Conservation (phyloP, 2,329 filamentous ascomycete species). For the Trichoderma lentiforme region DNA sequence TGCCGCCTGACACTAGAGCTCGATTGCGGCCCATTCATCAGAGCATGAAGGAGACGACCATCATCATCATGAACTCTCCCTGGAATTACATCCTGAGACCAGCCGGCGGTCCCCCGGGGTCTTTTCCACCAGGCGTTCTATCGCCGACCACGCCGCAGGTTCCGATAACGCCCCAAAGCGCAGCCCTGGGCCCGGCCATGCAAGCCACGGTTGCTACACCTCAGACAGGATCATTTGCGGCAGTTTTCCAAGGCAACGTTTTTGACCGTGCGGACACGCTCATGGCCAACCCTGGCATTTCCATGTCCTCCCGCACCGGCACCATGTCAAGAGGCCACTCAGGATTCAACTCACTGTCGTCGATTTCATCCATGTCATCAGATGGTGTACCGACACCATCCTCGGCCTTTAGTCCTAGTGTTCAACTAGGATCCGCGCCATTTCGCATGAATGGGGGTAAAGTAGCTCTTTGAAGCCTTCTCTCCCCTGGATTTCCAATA, state of each 20-base stretch:
- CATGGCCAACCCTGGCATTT: constrained; percentile 55
- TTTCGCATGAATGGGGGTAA: constrained; percentile 39
- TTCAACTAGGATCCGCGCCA: constrained; percentile 31
- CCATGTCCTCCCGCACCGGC: constrained; percentile 53
- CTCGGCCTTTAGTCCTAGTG: constrained; percentile 32
- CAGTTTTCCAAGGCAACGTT: constrained; percentile 55
- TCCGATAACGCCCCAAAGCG: constrained; percentile 85
- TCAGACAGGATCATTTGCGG: constrained; percentile 54
- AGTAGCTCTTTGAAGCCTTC: constrained; percentile 33
- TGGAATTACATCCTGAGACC: constrained; percentile 47
- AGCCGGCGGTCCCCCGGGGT: not conserved
- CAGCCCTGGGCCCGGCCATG: constrained; percentile 82
- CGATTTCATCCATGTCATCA: constrained; percentile 41
- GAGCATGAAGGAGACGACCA: constrained; percentile 75
- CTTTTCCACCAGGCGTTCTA: constrained; percentile 6
- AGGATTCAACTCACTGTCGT: constrained; percentile 39
- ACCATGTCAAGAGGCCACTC: constrained; percentile 43
- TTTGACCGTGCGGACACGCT: constrained; percentile 59
- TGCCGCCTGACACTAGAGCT: constrained; percentile 65
- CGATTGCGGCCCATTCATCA: constrained; percentile 79
- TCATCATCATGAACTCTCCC: constrained; percentile 62
- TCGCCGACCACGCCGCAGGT: constrained; percentile 28
- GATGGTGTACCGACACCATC: constrained; percentile 34
- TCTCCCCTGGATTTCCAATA: no score
- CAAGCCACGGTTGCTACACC: constrained; percentile 82